A percentile compares a stretch with the other conserved stretches of the same genome.
Evolutionary conservation across 2,329 filamentous ascomycete genomes (phyloP).

Genomic region (Fusarium fracticaudum): DNA sequence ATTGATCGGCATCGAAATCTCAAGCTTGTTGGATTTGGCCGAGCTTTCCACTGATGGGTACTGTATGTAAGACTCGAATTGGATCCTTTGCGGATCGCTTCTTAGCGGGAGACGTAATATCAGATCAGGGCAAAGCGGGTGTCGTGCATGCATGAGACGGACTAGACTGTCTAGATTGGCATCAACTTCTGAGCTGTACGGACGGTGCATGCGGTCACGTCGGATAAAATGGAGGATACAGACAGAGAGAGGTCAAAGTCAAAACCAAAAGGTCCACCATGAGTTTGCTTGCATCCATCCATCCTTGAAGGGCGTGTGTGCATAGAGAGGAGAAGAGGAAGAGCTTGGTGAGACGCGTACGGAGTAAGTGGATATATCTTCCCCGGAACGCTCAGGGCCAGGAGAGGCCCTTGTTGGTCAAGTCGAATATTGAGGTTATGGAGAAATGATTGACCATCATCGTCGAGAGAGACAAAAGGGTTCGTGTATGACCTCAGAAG

Average conservation of each 20-base stretch:
- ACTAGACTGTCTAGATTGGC: slow-evolving; percentile 5
- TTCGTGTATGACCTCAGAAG: slow-evolving; percentile 4
- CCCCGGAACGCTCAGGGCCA: slow-evolving; percentile 14
- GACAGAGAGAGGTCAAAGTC: slow-evolving; percentile 6
- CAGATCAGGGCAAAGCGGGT: slow-evolving; percentile 34
- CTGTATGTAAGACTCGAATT: background rate
- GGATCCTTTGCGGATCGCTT: slow-evolving; percentile 8
- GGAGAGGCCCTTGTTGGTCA: slow-evolving; percentile 25
- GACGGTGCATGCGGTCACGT: background rate
- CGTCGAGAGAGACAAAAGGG: background rate
- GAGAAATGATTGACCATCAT: slow-evolving; percentile 3
- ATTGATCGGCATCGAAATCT: slow-evolving; percentile 11
- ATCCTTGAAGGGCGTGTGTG: slow-evolving; percentile 23
- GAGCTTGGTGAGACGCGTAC: background rate
- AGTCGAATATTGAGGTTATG: background rate
- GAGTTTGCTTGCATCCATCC: background rate
- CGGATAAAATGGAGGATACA: slow-evolving; percentile 29
- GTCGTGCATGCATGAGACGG: slow-evolving; percentile 9
- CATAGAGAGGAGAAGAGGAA: background rate
- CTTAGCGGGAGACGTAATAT: slow-evolving; percentile 28
- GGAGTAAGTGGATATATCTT: slow-evolving; percentile 8
- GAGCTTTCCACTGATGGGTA: slow-evolving; percentile 2
- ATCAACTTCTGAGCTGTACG: slow-evolving; percentile 5
- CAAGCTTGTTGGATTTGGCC: background rate
- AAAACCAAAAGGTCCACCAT: slow-evolving; percentile 21